Conservation (phyloP, 805 yeast species). For the Komagataella pseudopastoris region DNA sequence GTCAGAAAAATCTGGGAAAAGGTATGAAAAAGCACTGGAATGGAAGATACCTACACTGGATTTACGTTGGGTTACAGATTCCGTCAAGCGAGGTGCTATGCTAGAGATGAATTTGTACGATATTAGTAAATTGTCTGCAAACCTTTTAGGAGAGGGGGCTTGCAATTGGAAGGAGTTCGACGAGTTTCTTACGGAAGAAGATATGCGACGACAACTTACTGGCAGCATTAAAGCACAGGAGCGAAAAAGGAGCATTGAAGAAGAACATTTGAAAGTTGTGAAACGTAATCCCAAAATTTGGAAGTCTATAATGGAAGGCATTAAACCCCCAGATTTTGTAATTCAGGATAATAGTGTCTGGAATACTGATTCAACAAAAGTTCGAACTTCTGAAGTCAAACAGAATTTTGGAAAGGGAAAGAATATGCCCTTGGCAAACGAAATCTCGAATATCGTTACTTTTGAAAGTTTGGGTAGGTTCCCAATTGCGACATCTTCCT, state of each 20-base stretch:
- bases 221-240: not conserved
- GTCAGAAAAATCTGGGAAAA: slow-evolving; percentile 34
- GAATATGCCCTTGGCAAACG: not conserved
- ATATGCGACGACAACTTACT: not conserved
- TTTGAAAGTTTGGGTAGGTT: not conserved
- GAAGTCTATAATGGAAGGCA: slow-evolving; percentile 5
- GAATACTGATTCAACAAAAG: not conserved
- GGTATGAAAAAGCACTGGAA: slow-evolving; percentile 37
- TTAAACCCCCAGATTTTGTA: not conserved
- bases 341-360: not conserved
- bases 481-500: slow-evolving; percentile 1
- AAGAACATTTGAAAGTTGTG: slow-evolving; percentile 2
- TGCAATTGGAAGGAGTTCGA: not conserved
- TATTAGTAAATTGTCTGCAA: slow-evolving; percentile 6
- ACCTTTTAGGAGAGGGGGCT: slow-evolving; percentile 1
- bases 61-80: slow-evolving; percentile 36
- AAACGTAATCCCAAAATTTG: slow-evolving; percentile 3
- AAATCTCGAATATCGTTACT: not conserved
- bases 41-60: slow-evolving; percentile 40
- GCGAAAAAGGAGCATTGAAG: not conserved
- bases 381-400: not conserved
- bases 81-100: slow-evolving; percentile 28
- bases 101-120: slow-evolving; percentile 26
- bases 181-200: not conserved
- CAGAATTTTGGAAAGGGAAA: not conserved